Percentiles rank a stretch among this genome's conserved stretches.
Conservation (phyloP, 495 filamentous ascomycete genomes). For the Penicillium coffeae region DNA sequence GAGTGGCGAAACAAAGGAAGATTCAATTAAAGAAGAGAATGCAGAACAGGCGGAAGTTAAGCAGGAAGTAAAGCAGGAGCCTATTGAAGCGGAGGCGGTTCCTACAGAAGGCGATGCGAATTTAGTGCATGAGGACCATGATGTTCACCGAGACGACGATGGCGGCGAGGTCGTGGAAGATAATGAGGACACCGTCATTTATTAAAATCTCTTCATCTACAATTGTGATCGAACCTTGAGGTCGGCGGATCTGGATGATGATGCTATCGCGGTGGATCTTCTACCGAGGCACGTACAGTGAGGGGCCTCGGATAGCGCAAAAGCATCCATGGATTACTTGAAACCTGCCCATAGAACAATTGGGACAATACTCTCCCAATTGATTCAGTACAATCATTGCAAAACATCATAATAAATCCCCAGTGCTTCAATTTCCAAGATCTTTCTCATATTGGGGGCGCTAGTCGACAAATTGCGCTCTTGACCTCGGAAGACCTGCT, state of each 20-base stretch:
- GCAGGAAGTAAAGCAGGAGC: neutral
- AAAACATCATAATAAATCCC: no score
- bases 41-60: neutral
- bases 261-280: neutral
- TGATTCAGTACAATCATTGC: no score
- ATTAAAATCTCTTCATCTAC: constrained; percentile 47
- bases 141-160: constrained; percentile 48
- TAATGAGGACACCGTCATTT: constrained; percentile 82
- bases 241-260: neutral
- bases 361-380: no score
- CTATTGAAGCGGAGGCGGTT: neutral
- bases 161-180: constrained; percentile 70
- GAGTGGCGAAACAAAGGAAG: no score
- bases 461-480: no score
- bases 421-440: no score
- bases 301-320: neutral
- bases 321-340: neutral
- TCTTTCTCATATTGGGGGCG: no score
- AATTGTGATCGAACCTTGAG: neutral
- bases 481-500: no score
- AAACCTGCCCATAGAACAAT: neutral
- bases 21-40: neutral
- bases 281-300: neutral
- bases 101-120: constrained; percentile 13
- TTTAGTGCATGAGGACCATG: constrained; percentile 2